Conservation (phyloP, 352 stramenopile genomes). For the Phytophthora ohioensis region DNA sequence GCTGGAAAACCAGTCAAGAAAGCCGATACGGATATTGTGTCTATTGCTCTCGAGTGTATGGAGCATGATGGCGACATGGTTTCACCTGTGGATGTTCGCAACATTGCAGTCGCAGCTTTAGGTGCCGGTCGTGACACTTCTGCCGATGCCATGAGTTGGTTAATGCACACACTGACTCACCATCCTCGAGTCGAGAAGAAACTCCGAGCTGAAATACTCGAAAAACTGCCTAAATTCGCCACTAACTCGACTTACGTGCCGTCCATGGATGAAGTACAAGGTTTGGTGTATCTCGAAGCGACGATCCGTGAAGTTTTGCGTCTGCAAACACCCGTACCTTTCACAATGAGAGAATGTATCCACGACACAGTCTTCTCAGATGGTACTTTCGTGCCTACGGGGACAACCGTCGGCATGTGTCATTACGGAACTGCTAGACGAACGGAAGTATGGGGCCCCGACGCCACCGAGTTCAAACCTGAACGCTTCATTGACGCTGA, state of each 20-base stretch:
- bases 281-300: constrained; percentile 66
- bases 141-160: constrained; percentile 62
- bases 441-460: constrained; percentile 63
- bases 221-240: constrained; percentile 47
- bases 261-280: constrained; percentile 56
- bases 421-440: constrained; percentile 62
- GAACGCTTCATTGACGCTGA: constrained; percentile 57
- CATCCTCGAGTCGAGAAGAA: constrained; percentile 53
- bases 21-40: constrained; percentile 38
- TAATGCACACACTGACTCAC: constrained; percentile 66
- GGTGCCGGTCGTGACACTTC: constrained; percentile 77
- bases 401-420: constrained; percentile 58
- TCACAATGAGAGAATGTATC: constrained; percentile 42
- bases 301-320: constrained; percentile 71
- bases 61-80: constrained; percentile 37
- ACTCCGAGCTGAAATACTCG: constrained; percentile 55
- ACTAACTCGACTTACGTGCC: constrained; percentile 36
- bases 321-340: constrained; percentile 60
- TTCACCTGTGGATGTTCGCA: constrained; percentile 51
- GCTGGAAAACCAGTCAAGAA: constrained; percentile 15
- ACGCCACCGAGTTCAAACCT: constrained; percentile 50
- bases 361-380: constrained; percentile 67
- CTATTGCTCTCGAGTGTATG: constrained; percentile 43
- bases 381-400: constrained; percentile 67
- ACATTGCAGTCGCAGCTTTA: constrained; percentile 74